phyloP scores from a whole-genome alignment of 106 monocot genomes.

The Vanilla planifolia region DNA sequence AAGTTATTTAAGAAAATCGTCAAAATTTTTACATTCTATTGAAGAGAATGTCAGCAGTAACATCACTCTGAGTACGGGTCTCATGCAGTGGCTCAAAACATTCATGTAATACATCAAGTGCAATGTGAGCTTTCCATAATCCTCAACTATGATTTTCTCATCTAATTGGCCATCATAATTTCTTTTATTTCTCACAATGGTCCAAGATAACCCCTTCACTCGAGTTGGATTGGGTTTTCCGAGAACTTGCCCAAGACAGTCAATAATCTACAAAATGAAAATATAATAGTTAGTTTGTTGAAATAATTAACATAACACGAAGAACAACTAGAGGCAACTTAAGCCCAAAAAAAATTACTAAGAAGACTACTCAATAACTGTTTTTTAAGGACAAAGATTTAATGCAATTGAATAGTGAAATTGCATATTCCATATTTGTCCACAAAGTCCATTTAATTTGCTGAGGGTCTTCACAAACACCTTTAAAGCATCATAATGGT shows the following conservation, averaged over 20 bases:
- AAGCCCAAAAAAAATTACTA: too few relatives aligned
- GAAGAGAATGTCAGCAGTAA: constrained; percentile 53
- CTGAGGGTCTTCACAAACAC: too few relatives aligned
- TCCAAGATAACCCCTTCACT: constrained; percentile 35
- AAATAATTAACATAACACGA: neutral
- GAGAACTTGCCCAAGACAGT: constrained; percentile 22
- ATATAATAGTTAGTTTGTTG: neutral
- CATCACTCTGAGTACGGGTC: constrained; percentile 41
- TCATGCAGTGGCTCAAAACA: constrained; percentile 52
- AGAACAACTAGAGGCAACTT: too few relatives aligned
- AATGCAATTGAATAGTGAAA: too few relatives aligned
- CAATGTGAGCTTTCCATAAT: constrained; percentile 42
- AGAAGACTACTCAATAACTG: too few relatives aligned
- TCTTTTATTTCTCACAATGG: constrained; percentile 26
- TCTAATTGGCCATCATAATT: constrained; percentile 13
- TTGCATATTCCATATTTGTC: too few relatives aligned
- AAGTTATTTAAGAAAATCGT: neutral
- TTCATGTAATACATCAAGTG: constrained; percentile 59
- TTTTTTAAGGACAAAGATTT: too few relatives aligned
- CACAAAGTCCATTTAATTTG: too few relatives aligned
- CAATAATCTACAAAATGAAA: constrained; percentile 30
- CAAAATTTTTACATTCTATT: constrained; percentile 39
- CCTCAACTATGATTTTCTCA: constrained; percentile 21
- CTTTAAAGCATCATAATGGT: too few relatives aligned
- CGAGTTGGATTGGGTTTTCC: constrained; percentile 29